Evolutionary conservation across 306 rosid genomes (phyloP).

Genomic region (Trifolium pratense): DNA sequence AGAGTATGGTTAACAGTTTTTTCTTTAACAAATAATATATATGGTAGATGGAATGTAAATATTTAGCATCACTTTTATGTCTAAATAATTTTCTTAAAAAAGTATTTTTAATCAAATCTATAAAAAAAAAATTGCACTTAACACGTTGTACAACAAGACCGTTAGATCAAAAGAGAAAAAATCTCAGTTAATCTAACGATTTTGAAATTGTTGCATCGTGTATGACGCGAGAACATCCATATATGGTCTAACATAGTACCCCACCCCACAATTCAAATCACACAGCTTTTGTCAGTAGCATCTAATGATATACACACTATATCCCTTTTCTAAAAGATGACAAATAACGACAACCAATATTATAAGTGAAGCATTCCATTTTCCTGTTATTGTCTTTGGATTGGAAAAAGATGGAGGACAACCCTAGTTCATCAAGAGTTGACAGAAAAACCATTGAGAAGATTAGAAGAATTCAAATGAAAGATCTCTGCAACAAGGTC

Average conservation of each 20-base stretch:
- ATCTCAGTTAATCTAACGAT: neutral
- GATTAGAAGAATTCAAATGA: slow-evolving; percentile 76
- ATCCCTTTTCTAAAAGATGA: slow-evolving; percentile 44
- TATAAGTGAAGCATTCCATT: slow-evolving; percentile 7
- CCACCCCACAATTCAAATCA: slow-evolving; percentile 41
- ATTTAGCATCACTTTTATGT: no score
- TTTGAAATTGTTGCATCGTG: neutral
- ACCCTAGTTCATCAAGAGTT: slow-evolving; percentile 61
- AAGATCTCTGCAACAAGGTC: slow-evolving; percentile 61
- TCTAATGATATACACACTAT: slow-evolving; percentile 16
- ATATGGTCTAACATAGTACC: neutral
- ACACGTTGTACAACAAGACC: neutral
- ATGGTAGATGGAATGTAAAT: no score
- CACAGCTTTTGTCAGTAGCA: slow-evolving; percentile 38
- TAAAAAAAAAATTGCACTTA: no score
- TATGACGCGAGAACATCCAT: neutral
- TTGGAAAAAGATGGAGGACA: slow-evolving; percentile 49
- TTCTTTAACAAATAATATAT: no score
- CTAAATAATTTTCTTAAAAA: no score
- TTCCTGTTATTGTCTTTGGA: neutral
- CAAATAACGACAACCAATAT: slow-evolving; percentile 1
- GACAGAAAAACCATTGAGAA: slow-evolving; percentile 71
- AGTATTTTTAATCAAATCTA: no score
- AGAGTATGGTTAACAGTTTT: no score
- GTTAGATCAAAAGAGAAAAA: neutral